Evolutionary conservation across 2,329 filamentous ascomycete genomes (phyloP).

Genomic region (Ophiostoma perfectum): DNA sequence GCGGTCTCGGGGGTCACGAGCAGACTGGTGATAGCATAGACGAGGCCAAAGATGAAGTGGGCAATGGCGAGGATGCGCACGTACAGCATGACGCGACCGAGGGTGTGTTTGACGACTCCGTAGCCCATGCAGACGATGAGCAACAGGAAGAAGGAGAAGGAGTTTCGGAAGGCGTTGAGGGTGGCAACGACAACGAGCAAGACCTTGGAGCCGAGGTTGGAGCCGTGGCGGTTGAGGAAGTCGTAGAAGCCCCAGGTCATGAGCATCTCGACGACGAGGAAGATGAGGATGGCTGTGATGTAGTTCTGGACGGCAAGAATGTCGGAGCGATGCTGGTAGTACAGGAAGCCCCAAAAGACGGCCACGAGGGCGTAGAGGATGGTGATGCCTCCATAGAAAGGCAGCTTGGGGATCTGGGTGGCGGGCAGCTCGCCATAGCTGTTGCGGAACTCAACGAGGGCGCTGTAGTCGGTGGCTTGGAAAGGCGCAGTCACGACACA

Average conservation of each 20-base stretch:
- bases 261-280: constrained; percentile 91
- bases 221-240: constrained; percentile 84
- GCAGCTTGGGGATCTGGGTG: constrained; percentile 91
- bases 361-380: constrained; percentile 87
- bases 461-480: constrained; percentile 64
- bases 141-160: constrained; percentile 95
- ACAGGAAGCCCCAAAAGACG: constrained; percentile 88
- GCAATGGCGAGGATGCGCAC: constrained; percentile 85
- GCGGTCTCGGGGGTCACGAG: constrained; percentile 84
- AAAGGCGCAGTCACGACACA: constrained; percentile 78
- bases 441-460: constrained; percentile 86
- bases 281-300: constrained; percentile 92
- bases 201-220: constrained; percentile 75
- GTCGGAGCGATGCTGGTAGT: constrained; percentile 88
- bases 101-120: constrained; percentile 87
- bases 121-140: constrained; percentile 99
- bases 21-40: constrained; percentile 86
- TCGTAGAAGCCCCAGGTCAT: constrained; percentile 99
- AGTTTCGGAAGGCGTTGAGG: constrained; percentile 89
- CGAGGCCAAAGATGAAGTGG: constrained; percentile 90
- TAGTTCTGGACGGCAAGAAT: constrained; percentile 98
- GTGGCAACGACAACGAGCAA: constrained; percentile 88
- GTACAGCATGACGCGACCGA: constrained; percentile 90
- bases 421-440: constrained; percentile 93
- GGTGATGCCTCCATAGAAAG: constrained; percentile 91